These are phyloP conservation scores for Colletotrichum tamarilloi DNA, from an alignment of 2,329 filamentous ascomycete genomes.

Conservation along the genomic window DNA sequence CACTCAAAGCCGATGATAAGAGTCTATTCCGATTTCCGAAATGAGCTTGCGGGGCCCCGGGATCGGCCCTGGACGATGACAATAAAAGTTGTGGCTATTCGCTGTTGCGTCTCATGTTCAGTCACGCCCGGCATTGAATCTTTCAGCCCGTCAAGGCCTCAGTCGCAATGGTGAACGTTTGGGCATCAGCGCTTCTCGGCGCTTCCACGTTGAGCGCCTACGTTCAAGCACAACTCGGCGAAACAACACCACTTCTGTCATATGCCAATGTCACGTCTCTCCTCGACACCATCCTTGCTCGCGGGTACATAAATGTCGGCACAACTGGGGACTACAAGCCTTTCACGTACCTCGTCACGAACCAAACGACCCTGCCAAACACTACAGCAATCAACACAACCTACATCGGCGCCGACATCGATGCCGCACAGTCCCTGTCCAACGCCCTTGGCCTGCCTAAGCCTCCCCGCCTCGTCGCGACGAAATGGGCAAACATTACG, in stretches of 20 bases:
- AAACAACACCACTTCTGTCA: background rate
- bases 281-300: conserved; percentile 26
- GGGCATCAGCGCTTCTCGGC: background rate
- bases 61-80: conserved; percentile 14
- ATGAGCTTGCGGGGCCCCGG: conserved; percentile 29
- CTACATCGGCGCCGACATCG: conserved; percentile 33
- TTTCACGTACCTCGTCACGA: conserved; percentile 31
- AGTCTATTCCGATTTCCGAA: conserved; percentile 21
- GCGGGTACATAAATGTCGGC: conserved; percentile 32
- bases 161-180: background rate
- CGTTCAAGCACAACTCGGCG: conserved; percentile 1
- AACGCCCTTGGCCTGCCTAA: conserved; percentile 32
- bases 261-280: conserved; percentile 29
- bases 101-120: background rate
- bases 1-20: conserved; percentile 3
- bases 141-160: background rate
- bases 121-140: background rate
- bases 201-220: background rate
- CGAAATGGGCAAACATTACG: conserved; percentile 28
- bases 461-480: conserved; percentile 20
- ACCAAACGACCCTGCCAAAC: conserved; percentile 14
- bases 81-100: background rate
- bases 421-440: conserved; percentile 32
- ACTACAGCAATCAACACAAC: conserved; percentile 28
- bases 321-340: conserved; percentile 35